These are phyloP conservation scores for Penicillium oxalicum DNA, from an alignment of 2,329 filamentous ascomycete species.

Conservation along the genomic window DNA sequence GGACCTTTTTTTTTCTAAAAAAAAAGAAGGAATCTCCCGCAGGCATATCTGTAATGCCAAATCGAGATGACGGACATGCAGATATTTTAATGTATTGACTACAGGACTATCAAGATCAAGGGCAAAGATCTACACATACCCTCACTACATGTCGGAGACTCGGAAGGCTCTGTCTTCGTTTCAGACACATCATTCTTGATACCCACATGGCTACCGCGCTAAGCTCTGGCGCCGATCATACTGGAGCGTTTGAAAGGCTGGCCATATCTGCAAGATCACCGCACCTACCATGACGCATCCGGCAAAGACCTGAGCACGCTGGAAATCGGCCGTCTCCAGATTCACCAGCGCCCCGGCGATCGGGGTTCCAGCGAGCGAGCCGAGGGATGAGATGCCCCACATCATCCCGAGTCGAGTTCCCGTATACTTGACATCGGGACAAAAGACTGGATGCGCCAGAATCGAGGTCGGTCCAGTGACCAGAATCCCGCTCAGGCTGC, in stretches of 20 bases:
- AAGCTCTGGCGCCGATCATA: conserved; percentile 13
- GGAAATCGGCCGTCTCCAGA: conserved; percentile 21
- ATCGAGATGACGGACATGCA: too few relatives aligned
- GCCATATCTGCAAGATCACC: conserved; percentile 24
- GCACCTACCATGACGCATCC: conserved; percentile 30
- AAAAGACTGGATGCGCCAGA: conserved; percentile 26
- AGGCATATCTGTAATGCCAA: too few relatives aligned
- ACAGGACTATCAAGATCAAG: too few relatives aligned
- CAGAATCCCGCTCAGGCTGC: conserved; percentile 26
- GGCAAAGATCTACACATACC: too few relatives aligned
- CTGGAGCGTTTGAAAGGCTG: conserved; percentile 18
- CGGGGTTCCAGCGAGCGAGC: conserved; percentile 26
- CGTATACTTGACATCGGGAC: conserved; percentile 21
- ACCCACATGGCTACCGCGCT: too few relatives aligned
- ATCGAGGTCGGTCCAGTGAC: conserved; percentile 28
- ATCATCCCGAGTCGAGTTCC: conserved; percentile 31
- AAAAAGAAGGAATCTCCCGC: too few relatives aligned
- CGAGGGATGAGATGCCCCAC: conserved; percentile 32
- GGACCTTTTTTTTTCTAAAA: too few relatives aligned
- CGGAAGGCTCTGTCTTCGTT: too few relatives aligned
- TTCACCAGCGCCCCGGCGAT: conserved; percentile 30
- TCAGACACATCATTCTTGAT: too few relatives aligned
- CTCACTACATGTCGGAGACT: too few relatives aligned
- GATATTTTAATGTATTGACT: too few relatives aligned
- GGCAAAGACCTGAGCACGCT: conserved; percentile 28